These are phyloP conservation scores for Coniochaeta sp. DNA, from an alignment of 2,329 filamentous ascomycete species.

Conservation along the genomic window DNA sequence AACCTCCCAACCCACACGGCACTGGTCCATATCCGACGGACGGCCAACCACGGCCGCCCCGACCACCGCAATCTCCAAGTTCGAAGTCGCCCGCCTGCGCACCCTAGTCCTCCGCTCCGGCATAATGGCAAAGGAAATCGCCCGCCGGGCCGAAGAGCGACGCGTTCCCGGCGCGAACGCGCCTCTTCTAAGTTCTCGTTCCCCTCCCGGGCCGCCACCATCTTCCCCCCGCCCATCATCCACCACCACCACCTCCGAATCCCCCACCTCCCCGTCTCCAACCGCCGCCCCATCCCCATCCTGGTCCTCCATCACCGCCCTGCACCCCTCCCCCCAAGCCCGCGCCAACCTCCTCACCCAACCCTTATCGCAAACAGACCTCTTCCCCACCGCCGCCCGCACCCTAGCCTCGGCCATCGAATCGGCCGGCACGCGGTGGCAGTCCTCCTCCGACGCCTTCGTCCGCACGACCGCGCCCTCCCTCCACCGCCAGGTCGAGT, in stretches of 20 bases:
- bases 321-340: conserved; percentile 27
- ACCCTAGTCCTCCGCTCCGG: conserved; percentile 75
- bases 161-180: conserved; percentile 13
- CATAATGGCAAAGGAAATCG: conserved; percentile 83
- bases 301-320: conserved; percentile 37
- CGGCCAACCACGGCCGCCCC: conserved; percentile 11
- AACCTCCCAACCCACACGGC: conserved; percentile 21
- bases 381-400: conserved; percentile 46
- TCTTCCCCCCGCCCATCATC: not conserved
- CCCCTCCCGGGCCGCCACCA: not conserved
- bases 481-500: conserved; percentile 41
- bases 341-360: conserved; percentile 22
- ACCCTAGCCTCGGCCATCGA: conserved; percentile 41
- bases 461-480: conserved; percentile 46
- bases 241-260: not conserved
- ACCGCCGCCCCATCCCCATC: conserved; percentile 12
- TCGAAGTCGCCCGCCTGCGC: conserved; percentile 74
- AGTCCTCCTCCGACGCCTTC: conserved; percentile 52
- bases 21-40: conserved; percentile 46
- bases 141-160: conserved; percentile 51
- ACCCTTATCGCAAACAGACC: conserved; percentile 31
- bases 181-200: not conserved
- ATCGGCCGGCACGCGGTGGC: conserved; percentile 47
- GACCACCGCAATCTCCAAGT: conserved; percentile 43
- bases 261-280: not conserved